These are phyloP conservation scores for Coffea canephora DNA, from an alignment of 257 asterid species.

Conservation along the genomic window DNA sequence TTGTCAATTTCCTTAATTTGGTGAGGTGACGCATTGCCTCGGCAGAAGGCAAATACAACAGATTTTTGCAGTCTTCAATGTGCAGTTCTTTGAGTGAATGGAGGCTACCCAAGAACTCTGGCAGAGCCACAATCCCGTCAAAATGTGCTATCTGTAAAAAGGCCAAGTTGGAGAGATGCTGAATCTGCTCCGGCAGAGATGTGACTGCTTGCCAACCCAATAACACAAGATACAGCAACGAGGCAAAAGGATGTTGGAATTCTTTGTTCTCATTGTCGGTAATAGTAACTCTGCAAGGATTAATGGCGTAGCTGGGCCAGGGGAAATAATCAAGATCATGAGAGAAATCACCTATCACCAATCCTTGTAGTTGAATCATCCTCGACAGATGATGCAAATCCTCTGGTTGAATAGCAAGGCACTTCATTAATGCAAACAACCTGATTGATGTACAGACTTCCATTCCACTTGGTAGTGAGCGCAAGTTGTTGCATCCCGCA, in stretches of 20 bases:
- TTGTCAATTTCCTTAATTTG: slow-evolving; percentile 3
- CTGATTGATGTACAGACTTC: too few species aligned
- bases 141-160: not conserved
- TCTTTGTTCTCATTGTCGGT: too few species aligned
- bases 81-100: slow-evolving; percentile 1
- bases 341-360: not conserved
- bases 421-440: too few species aligned
- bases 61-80: slow-evolving; percentile 1
- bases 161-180: slow-evolving; percentile 11
- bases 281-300: not conserved
- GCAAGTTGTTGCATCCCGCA: too few species aligned
- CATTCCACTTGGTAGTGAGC: too few species aligned
- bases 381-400: too few species aligned
- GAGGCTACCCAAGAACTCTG: slow-evolving; percentile 7
- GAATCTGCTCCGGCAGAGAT: slow-evolving; percentile 10
- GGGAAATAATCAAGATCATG: slow-evolving; percentile 12
- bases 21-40: slow-evolving; percentile 10
- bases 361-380: too few species aligned
- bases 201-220: slow-evolving; percentile 12
- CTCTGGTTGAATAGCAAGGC: too few species aligned
- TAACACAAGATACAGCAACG: slow-evolving; percentile 1
- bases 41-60: slow-evolving; percentile 15
- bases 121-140: slow-evolving; percentile 13
- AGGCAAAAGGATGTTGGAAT: not conserved
- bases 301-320: not conserved